Percentiles rank a stretch among this genome's conserved stretches.
Conservation (phyloP, 768 basidiomycete genomes). For the Suillus sp. region DNA sequence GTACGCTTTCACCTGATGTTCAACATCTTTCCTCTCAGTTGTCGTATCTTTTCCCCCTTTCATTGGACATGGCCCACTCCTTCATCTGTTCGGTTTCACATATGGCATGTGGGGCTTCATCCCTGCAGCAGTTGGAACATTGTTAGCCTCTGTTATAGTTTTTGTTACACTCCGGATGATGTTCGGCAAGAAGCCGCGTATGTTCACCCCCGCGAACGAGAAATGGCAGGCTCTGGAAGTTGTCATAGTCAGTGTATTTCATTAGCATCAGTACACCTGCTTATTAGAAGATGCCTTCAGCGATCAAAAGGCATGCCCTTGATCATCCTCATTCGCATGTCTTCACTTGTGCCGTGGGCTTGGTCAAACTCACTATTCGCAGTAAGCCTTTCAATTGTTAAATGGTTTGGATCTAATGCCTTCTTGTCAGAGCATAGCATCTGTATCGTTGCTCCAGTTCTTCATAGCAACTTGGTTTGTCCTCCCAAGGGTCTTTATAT, state of each 20-base stretch:
- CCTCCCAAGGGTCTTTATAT: conserved; percentile 69
- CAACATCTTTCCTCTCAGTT: conserved; percentile 20
- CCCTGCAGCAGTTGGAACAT: conserved; percentile 60
- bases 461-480: conserved; percentile 69
- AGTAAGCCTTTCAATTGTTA: conserved; percentile 42
- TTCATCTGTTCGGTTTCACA: conserved; percentile 77
- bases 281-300: conserved; percentile 36
- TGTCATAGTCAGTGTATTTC: conserved; percentile 57
- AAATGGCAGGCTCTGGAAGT: conserved; percentile 80
- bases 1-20: conserved; percentile 59
- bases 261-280: conserved; percentile 8
- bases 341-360: conserved; percentile 85
- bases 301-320: conserved; percentile 76
- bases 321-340: conserved; percentile 78
- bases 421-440: conserved; percentile 59
- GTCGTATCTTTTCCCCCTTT: conserved; percentile 36
- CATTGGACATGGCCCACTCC: conserved; percentile 30
- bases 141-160: conserved; percentile 61
- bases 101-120: conserved; percentile 79
- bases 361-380: conserved; percentile 83
- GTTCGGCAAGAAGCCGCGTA: conserved; percentile 56
- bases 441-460: conserved; percentile 78
- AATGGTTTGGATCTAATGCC: conserved; percentile 13
- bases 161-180: conserved; percentile 65
- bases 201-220: conserved; percentile 61